Evolutionary conservation across 768 basidiomycete genomes (phyloP), one percentile per base, ranked within the genome.

Genomic region (Lentinula raphanica): DNA sequence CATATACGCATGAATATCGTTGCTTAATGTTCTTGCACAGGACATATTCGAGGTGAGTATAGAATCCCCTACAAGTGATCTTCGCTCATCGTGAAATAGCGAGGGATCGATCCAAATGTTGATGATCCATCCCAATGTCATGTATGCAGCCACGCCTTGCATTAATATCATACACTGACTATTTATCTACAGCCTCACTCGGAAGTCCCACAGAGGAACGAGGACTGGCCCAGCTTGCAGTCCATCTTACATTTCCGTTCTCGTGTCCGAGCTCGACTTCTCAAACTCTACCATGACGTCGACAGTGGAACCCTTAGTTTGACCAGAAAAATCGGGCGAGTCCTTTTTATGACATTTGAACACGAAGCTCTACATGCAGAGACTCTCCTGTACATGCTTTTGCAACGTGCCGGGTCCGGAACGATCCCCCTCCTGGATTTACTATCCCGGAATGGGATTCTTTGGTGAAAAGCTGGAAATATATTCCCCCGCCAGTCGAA

Each of bases 21-120:
- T n/a, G 36, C 62, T 23, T 62, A 13, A n/a, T 49, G 8, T 38
- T 60, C 44, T 53, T 35, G 42, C 46, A 2, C 61, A 90, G 88
- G 72, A 83, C 62, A 87, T 92, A 21, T 93, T 92, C 58, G 90
- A 92, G 74, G 88, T 87, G 65, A 58, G 63, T 59, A 13, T 11
- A 36, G 13, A 2, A 35, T 51, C 36, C 2, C 7, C 49, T n/a
- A 56, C 21, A 19, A 15, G 8, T 39, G 21, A 7, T 38, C 32
- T 7, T 35, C 32, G 32, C 27, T 54, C 9, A 59, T 39, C 42
- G 39, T 55, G 72, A 68, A 44, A 53, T 69, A 95, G 86, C 85
- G 97, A 36, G 97, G 97, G 7, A 96, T 99, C 64, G 97, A 98
- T 63, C 97, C 97, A 0, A 84, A 88, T 64, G 94, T 98, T 25